Conservation (phyloP, 1,284 basidiomycete species). For the Cryptococcus jaspeensis region DNA sequence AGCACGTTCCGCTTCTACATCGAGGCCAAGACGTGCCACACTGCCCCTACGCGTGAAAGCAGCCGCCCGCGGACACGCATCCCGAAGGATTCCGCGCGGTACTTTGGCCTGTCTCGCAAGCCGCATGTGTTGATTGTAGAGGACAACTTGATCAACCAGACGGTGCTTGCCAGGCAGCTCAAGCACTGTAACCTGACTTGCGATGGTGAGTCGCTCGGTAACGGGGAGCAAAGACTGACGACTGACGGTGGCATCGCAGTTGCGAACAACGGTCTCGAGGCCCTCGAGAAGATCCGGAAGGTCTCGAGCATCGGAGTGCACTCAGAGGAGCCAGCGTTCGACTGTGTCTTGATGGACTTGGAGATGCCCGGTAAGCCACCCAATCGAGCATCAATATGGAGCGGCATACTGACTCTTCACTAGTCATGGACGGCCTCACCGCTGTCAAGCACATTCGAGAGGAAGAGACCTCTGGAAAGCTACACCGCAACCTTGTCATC, state of each 20-base stretch:
- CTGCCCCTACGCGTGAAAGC: background rate
- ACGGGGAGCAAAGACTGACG: background rate
- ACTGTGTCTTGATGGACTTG: conserved; percentile 49
- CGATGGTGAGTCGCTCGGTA: conserved; percentile 21
- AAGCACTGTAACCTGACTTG: conserved; percentile 33
- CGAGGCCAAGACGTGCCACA: conserved; percentile 24
- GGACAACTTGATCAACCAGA: conserved; percentile 53
- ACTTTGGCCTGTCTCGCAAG: conserved; percentile 15
- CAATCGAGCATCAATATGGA: background rate
- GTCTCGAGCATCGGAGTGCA: conserved; percentile 21
- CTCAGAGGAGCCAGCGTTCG: conserved; percentile 28
- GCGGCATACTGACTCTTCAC: background rate
- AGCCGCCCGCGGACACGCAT: background rate
- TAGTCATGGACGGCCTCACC: conserved; percentile 49
- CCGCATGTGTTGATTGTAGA: conserved; percentile 42
- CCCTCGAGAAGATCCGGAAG: conserved; percentile 46
- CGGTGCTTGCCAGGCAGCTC: conserved; percentile 36
- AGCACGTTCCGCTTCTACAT: conserved; percentile 55
- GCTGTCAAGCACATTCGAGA: conserved; percentile 39
- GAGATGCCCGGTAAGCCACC: conserved; percentile 43
- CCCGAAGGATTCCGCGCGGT: conserved; percentile 4
- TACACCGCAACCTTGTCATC: conserved; percentile 35
- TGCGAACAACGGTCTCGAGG: conserved; percentile 52
- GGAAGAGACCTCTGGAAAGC: conserved; percentile 33
- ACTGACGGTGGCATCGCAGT: conserved; percentile 15